These are phyloP conservation scores for Fraxinus baroniana DNA, from an alignment of 305 asterid species.

Conservation along the genomic window DNA sequence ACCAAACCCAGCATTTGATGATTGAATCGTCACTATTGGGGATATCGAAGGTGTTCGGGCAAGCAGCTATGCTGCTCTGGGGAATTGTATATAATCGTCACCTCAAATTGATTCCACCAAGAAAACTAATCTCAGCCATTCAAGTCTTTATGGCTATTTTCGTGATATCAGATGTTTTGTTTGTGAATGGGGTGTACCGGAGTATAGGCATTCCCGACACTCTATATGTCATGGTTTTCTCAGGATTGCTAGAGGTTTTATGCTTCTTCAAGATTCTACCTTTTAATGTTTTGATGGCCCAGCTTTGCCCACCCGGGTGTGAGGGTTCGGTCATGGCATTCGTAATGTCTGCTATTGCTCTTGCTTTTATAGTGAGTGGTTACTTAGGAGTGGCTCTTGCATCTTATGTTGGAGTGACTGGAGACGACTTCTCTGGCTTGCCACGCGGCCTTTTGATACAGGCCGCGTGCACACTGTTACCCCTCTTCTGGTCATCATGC, in stretches of 20 bases:
- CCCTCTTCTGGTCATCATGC: conserved; percentile 64
- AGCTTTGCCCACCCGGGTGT: conserved; percentile 80
- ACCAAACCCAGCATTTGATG: conserved; percentile 78
- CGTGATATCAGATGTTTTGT: conserved; percentile 71
- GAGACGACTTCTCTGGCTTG: conserved; percentile 71
- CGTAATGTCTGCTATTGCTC: conserved; percentile 75
- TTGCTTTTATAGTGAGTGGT: conserved; percentile 74
- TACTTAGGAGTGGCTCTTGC: conserved; percentile 84
- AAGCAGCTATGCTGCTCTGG: conserved; percentile 90
- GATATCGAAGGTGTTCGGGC: conserved; percentile 86
- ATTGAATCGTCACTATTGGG: conserved; percentile 80
- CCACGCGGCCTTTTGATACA: conserved; percentile 64
- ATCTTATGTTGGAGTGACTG: conserved; percentile 51
- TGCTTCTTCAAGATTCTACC: conserved; percentile 85
- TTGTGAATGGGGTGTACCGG: conserved; percentile 70
- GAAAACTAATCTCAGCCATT: conserved; percentile 62
- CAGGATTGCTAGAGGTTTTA: conserved; percentile 79
- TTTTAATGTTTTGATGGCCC: conserved; percentile 71
- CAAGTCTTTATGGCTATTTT: conserved; percentile 61
- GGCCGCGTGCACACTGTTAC: conserved; percentile 69
- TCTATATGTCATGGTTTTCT: conserved; percentile 61
- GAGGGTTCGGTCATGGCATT: conserved; percentile 96
- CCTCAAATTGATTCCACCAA: conserved; percentile 66
- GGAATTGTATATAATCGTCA: conserved; percentile 59
- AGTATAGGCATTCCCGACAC: conserved; percentile 67